A percentile compares a stretch with the other conserved stretches of the same genome.
These are phyloP conservation scores for Castanea crenata DNA, from an alignment of 306 rosid genomes.

Conservation along the genomic window DNA sequence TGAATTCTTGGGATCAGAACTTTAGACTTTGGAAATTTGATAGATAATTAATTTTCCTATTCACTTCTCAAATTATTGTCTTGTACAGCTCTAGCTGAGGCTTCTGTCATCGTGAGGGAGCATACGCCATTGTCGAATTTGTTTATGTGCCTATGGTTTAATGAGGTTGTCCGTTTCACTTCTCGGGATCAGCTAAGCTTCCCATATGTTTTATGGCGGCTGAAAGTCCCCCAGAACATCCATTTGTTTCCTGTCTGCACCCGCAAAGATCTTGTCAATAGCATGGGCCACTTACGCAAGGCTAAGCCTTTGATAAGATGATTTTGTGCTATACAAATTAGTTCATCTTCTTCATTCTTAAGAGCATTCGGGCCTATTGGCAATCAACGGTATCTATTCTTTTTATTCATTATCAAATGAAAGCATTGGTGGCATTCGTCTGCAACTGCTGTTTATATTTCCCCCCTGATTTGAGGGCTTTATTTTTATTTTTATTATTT, in stretches of 20 bases:
- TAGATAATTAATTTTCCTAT: neutral
- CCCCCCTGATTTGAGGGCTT: too few species aligned
- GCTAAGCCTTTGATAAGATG: slow-evolving; percentile 73
- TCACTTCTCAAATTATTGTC: slow-evolving; percentile 16
- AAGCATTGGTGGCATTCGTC: neutral
- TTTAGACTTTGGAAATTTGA: slow-evolving; percentile 10
- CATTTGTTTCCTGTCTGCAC: slow-evolving; percentile 87
- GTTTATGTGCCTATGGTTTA: slow-evolving; percentile 91
- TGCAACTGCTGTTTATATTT: neutral
- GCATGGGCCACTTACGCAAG: slow-evolving; percentile 94
- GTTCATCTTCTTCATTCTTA: neutral
- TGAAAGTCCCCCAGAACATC: slow-evolving; percentile 59
- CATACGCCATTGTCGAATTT: slow-evolving; percentile 63
- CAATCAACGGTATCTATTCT: neutral
- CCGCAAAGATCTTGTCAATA: slow-evolving; percentile 96
- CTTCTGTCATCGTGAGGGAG: slow-evolving; percentile 84
- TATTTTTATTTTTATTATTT: neutral
- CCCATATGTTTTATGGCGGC: slow-evolving; percentile 86
- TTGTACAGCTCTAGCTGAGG: slow-evolving; percentile 80
- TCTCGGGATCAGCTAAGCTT: slow-evolving; percentile 97
- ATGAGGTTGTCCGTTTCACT: slow-evolving; percentile 90
- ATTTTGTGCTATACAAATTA: neutral
- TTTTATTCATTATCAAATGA: neutral
- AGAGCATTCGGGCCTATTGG: neutral
- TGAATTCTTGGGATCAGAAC: neutral